A percentile compares a stretch with the other conserved stretches of the same genome.
These are phyloP conservation scores for Baudoinia panamericana DNA, from an alignment of 495 filamentous ascomycete species.

Conservation along the genomic window DNA sequence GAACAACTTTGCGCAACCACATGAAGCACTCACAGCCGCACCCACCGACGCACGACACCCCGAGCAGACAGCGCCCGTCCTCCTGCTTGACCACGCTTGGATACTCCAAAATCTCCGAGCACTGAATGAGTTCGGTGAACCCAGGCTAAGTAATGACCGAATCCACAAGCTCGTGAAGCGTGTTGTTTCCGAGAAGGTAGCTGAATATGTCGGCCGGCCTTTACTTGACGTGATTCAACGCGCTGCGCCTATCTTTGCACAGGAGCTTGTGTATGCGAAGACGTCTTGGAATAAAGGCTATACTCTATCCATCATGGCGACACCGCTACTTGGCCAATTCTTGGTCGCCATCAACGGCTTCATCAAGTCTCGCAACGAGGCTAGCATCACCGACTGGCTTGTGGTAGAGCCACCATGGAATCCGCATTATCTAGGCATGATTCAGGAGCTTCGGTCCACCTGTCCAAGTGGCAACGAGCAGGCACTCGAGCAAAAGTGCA, in stretches of 20 bases:
- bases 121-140: too few species aligned
- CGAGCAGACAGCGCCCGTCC: background rate
- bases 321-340: slow-evolving; percentile 32
- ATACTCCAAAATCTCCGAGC: too few species aligned
- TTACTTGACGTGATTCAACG: too few species aligned
- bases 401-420: slow-evolving; percentile 53
- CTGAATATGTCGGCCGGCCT: too few species aligned
- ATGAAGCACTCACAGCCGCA: background rate
- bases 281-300: background rate
- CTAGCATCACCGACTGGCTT: slow-evolving; percentile 43
- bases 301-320: slow-evolving; percentile 4
- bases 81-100: too few species aligned
- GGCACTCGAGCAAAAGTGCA: slow-evolving; percentile 46
- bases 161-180: too few species aligned
- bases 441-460: slow-evolving; percentile 44
- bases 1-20: too few species aligned
- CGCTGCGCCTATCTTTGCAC: too few species aligned
- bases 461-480: slow-evolving; percentile 40
- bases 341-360: slow-evolving; percentile 41
- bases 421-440: slow-evolving; percentile 53
- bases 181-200: too few species aligned
- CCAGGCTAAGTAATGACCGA: too few species aligned
- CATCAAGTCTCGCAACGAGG: slow-evolving; percentile 41
- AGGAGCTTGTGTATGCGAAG: background rate
- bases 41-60: background rate